phyloP scores from a whole-genome alignment of 192 early-diverging fungal species.

The Backusella tarrabulga region DNA sequence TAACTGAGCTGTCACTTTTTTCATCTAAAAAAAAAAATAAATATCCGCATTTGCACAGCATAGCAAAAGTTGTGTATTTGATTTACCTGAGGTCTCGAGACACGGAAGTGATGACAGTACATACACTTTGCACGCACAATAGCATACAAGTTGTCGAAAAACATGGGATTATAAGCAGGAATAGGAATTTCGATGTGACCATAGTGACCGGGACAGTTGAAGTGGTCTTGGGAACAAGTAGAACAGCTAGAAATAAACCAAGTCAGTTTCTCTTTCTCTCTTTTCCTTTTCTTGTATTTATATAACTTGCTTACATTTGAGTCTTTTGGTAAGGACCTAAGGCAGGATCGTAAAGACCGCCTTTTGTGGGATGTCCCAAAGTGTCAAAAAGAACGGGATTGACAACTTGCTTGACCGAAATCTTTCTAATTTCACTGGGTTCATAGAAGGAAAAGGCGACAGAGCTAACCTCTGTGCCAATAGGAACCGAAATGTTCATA shows the following conservation, averaged over 20 bases:
- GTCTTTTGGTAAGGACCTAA: constrained; percentile 89
- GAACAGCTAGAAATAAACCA: constrained; percentile 57
- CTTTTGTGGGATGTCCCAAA: constrained; percentile 83
- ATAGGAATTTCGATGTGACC: constrained; percentile 92
- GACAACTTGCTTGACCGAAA: constrained; percentile 94
- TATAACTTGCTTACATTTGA: constrained; percentile 49
- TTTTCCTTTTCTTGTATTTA: not conserved
- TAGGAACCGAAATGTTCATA: constrained; percentile 87
- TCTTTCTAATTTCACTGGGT: constrained; percentile 81
- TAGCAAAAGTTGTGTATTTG: not conserved
- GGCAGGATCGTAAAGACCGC: constrained; percentile 92
- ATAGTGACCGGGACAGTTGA: constrained; percentile 93
- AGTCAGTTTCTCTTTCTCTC: not conserved
- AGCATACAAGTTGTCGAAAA: constrained; percentile 89
- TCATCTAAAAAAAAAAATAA: constrained; percentile 34
- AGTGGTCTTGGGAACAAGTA: constrained; percentile 82
- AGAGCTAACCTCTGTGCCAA: constrained; percentile 75
- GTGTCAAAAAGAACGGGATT: constrained; percentile 88
- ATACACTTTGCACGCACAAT: constrained; percentile 84
- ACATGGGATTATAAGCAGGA: constrained; percentile 91
- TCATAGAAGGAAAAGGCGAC: constrained; percentile 93
- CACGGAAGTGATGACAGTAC: constrained; percentile 85
- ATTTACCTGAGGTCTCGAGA: constrained; percentile 55
- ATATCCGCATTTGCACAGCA: no score
- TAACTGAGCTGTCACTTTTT: constrained; percentile 75